Evolutionary conservation across 768 basidiomycete genomes (phyloP), one percentile per base, ranked within the genome.

Genomic region (Panaeolus cyanescens): DNA sequence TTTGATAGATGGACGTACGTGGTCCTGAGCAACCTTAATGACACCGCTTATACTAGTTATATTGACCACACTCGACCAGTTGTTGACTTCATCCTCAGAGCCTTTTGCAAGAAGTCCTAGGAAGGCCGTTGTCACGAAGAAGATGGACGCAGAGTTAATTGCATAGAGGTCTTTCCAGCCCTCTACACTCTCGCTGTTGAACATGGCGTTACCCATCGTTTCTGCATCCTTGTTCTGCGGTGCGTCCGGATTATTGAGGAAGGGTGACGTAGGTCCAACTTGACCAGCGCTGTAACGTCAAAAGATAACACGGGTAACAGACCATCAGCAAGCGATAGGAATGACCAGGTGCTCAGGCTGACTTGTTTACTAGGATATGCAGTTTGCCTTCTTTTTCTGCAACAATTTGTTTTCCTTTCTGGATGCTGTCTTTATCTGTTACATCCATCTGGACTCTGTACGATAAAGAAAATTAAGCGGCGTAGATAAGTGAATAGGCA

Each of bases 361-460:
- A 93, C 92, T 93, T 93, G 78, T 94, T 94, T 33, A 93, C 85
- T 4, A 94, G 83, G 56, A 93, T 83, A 67, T 94, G 90, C 39
- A 94, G 69, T 64, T 80, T 89, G 30, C 90, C 90, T 54, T 93
- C 88, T 62, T 79, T 79, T 55, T 80, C 74, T 65, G 84, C 77
- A 37, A 91, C 80, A 10, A 76, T 53, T 36, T 83, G 78, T 62
- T 88, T 86, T 4, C 77, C 86, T 10, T 71, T 74, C 54, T 75
- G 63, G 57, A 94, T 94, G 60, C 89, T 89, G 45, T 81, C 78
- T 67, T 89, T 89, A 68, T 81, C 76, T 1, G 91, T 91, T 22
- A 85, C 85, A 67, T 94, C 92, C 83, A 93, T 86, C 64, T 79
- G 76, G 34, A 92, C 59, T 22, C 90, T 90, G 59, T 34, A 64